Percentiles rank a stretch among this genome's conserved stretches.
phyloP scores from a whole-genome alignment of 2,329 filamentous ascomycete species.

The Neospermospora avenae region DNA sequence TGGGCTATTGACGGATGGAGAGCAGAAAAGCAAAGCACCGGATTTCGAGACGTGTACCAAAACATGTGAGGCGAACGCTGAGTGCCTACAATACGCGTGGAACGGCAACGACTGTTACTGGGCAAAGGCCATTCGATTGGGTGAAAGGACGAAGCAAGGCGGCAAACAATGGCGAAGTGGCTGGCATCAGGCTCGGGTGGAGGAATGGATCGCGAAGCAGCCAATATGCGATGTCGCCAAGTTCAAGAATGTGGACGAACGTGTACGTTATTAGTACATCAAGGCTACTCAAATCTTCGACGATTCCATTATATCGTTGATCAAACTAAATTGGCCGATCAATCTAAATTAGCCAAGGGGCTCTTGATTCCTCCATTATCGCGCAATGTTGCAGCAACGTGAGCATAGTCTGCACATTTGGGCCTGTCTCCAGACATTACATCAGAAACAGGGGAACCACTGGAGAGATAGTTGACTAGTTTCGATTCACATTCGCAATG shows the following conservation, averaged over 20 bases:
- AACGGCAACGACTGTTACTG: background rate
- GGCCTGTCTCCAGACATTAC: too few relatives aligned
- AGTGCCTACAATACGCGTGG: background rate
- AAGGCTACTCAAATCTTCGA: too few relatives aligned
- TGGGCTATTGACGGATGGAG: background rate
- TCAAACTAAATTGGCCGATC: too few relatives aligned
- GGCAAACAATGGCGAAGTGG: slow-evolving; percentile 2
- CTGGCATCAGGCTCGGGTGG: background rate
- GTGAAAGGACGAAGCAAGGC: background rate
- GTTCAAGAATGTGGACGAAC: background rate
- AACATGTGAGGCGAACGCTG: slow-evolving; percentile 41
- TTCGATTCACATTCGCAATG: too few relatives aligned
- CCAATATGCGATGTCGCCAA: background rate
- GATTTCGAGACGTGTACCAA: slow-evolving; percentile 45
- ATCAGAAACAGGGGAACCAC: too few relatives aligned
- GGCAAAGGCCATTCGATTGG: background rate
- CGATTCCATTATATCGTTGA: too few relatives aligned
- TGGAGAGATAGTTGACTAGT: too few relatives aligned
- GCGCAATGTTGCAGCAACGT: too few relatives aligned
- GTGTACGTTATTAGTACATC: background rate
- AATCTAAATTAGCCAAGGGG: too few relatives aligned
- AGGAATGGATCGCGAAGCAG: background rate
- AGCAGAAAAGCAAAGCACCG: background rate
- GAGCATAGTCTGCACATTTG: too few relatives aligned
- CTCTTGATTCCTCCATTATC: too few relatives aligned